Conservation (phyloP, 2,329 filamentous ascomycete species). For the Aspergillus tanneri region DNA sequence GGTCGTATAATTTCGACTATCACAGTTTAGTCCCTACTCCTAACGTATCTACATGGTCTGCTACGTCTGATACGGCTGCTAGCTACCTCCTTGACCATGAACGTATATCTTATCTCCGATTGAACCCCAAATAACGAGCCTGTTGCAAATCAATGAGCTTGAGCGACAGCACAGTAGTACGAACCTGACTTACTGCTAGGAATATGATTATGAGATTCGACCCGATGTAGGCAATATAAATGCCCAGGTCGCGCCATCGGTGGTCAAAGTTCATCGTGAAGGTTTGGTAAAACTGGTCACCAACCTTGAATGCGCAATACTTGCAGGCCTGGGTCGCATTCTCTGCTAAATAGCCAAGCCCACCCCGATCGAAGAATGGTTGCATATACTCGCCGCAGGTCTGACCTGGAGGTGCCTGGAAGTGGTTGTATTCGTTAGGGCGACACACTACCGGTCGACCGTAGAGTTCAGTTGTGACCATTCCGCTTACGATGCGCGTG, state of each 20-base stretch:
- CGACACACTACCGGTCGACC: conserved; percentile 62
- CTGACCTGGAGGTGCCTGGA: conserved; percentile 64
- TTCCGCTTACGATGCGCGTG: conserved; percentile 75
- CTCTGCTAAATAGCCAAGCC: conserved; percentile 68
- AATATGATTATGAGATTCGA: conserved; percentile 71
- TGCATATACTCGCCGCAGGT: conserved; percentile 75
- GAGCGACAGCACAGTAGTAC: neutral
- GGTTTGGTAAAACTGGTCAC: conserved; percentile 74
- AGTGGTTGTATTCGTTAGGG: conserved; percentile 62
- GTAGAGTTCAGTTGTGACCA: conserved; percentile 75
- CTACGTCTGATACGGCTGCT: too few species aligned
- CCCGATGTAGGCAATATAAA: conserved; percentile 71
- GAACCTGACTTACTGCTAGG: conserved; percentile 53
- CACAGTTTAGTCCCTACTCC: too few species aligned
- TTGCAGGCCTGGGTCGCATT: conserved; percentile 67
- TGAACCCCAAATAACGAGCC: conserved; percentile 7
- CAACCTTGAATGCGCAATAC: conserved; percentile 78
- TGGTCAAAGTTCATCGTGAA: conserved; percentile 66
- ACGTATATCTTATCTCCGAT: neutral
- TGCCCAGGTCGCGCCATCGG: conserved; percentile 80
- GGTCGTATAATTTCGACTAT: too few species aligned
- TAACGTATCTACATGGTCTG: neutral
- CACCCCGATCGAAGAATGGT: conserved; percentile 66
- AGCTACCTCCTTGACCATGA: too few species aligned
- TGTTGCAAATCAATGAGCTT: neutral